Base-by-base conservation (phyloP, 352 stramenopile species). In the Phytophthora quininea region DNA sequence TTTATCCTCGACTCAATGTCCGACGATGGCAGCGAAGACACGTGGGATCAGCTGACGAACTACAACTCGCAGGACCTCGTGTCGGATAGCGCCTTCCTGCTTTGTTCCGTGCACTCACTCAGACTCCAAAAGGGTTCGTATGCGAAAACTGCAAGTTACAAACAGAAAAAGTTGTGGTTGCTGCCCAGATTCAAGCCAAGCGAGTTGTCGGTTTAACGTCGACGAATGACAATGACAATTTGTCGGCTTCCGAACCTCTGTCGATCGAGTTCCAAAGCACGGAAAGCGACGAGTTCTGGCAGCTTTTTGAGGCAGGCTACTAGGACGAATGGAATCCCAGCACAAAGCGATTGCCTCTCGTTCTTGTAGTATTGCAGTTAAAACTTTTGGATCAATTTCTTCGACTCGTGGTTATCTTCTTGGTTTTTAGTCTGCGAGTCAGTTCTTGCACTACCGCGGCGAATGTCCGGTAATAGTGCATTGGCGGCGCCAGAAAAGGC, bases 401-500 rank as follows among this genome's bases (percentile, higher is more conserved):
- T 10, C n/a, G 11, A 62, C 38, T 67, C 29, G 14, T 61, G 4
- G 46, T 54, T 3, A 48, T 59, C 29, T 55, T 62, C 48, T 56
- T 71, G 30, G n/a, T 50, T 50, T 19, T 71, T 79, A 38, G 57
- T 27, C 37, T 66, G 56, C 31, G 56, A 61, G 29, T 62, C n/a
- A 33, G 57, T 47, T 37, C 60, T 76, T 54, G 40, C 38, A 48
- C 30, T 60, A 29, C 27, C 7, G 9, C 62, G 51, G 1, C 76
- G 73, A 15, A 84, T 80, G 35, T 80, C 73, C 4, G 54, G 60
- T 58, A 84, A 54, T 35, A 84, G 69, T 12, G 63, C 71, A 38
- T 64, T 77, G 37, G 64, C 76, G 49, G 76, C 71, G 48, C 93
- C 84, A 5, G 81, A 91, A 63, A 93, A 96, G 3, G 83, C 93